Percentiles rank a stretch among this genome's conserved stretches.
These are phyloP conservation scores for Stephania japonica DNA, from an alignment of 164 flowering plant genomes.

Conservation along the genomic window DNA sequence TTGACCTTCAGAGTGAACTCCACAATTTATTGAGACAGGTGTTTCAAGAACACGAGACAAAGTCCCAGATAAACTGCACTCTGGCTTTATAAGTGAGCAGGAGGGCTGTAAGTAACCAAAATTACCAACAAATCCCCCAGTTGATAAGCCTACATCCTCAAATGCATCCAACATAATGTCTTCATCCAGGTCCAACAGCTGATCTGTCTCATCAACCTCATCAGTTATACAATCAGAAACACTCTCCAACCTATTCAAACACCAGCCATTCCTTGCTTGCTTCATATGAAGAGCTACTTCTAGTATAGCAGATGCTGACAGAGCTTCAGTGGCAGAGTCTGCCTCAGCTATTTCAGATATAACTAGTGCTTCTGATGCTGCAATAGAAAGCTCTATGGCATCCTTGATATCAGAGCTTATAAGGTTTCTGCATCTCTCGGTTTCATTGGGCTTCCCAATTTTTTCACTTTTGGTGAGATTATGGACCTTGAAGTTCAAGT, in stretches of 20 bases:
- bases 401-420: constrained; percentile 30
- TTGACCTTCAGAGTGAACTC: constrained; percentile 17
- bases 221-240: constrained; percentile 15
- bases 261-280: constrained; percentile 40
- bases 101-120: constrained; percentile 16
- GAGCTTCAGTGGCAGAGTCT: constrained; percentile 22
- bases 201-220: constrained; percentile 33
- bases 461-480: constrained; percentile 5
- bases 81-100: constrained; percentile 18
- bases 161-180: constrained; percentile 50
- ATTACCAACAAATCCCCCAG: neutral
- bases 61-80: constrained; percentile 7
- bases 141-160: constrained; percentile 67
- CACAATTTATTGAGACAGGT: constrained; percentile 24
- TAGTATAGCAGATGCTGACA: constrained; percentile 39
- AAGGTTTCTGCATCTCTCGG: constrained; percentile 6
- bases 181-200: constrained; percentile 62
- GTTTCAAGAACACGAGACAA: constrained; percentile 41
- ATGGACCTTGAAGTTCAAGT: constrained; percentile 7
- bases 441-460: constrained; percentile 17
- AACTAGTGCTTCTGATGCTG: constrained; percentile 83
- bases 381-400: constrained; percentile 67
- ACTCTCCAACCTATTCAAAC: constrained; percentile 22
- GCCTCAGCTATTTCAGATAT: constrained; percentile 52
- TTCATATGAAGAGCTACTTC: constrained; percentile 70